Base-by-base conservation (phyloP, 352 stramenopile genomes). In the Pilasporangium apinafurcum region DNA sequence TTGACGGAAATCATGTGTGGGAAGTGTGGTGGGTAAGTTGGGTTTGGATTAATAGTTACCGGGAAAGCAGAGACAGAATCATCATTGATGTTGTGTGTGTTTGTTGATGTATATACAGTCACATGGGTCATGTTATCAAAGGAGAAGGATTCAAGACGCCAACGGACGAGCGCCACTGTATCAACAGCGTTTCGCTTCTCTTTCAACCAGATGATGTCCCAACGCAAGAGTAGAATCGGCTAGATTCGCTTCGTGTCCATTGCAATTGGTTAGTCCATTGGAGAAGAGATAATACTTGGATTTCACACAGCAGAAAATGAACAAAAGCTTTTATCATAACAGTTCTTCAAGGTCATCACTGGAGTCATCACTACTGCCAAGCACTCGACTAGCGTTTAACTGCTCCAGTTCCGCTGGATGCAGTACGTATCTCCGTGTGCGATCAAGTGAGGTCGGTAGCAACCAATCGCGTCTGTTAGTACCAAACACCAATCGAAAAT, bases 41-140 rank as follows among this genome's bases (percentile, higher is more conserved):
- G n/a, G n/a, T n/a, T n/a, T n/a, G n/a, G n/a, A n/a, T n/a, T n/a
- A n/a, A n/a, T n/a, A n/a, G n/a, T n/a, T n/a, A n/a, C n/a, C n/a
- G n/a, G n/a, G n/a, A n/a, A n/a, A n/a, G n/a, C n/a, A n/a, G n/a
- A n/a, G n/a, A n/a, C n/a, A n/a, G n/a, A n/a, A n/a, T n/a, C n/a
- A n/a, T n/a, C n/a, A n/a, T n/a, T n/a, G n/a, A n/a, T n/a, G n/a
- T n/a, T n/a, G n/a, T n/a, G n/a, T n/a, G n/a, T n/a, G n/a, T n/a
- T n/a, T n/a, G n/a, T n/a, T n/a, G n/a, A n/a, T n/a, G n/a, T n/a
- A n/a, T n/a, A 13, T 46, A 8, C 29, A 91, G 79, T 27, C 86
- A 96, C 65, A 93, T 96, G 76, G 86, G 84, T 30, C 86, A 96
- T 59, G 79, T 96, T 18, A 95, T 95, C 56, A 91, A 94, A 56